These are phyloP conservation scores for Entophlyctis luteolus DNA, from an alignment of 192 early-diverging fungal genomes.

Conservation along the genomic window DNA sequence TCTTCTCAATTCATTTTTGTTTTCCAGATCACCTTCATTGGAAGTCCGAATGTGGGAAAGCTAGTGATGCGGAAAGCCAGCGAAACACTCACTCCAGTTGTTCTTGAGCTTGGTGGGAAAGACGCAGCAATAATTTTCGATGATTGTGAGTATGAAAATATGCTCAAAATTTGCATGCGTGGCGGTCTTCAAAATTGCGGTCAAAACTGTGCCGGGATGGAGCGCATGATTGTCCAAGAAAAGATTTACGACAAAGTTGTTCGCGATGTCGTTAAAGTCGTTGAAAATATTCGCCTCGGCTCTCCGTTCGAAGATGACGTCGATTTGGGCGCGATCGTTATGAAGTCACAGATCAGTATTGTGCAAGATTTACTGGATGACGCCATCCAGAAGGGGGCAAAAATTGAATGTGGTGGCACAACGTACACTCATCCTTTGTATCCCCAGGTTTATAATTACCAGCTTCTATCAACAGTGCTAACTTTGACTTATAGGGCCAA, in stretches of 20 bases:
- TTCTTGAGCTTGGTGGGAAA: conserved; percentile 89
- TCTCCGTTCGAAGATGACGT: conserved; percentile 63
- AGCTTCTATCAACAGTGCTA: not conserved
- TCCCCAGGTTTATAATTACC: conserved; percentile 34
- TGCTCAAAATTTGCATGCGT: conserved; percentile 72
- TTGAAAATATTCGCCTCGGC: conserved; percentile 65
- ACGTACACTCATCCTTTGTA: conserved; percentile 65
- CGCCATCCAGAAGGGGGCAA: conserved; percentile 74
- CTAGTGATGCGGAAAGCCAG: conserved; percentile 71
- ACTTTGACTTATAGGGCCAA: conserved; percentile 48
- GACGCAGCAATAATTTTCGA: conserved; percentile 78
- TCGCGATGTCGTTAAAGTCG: conserved; percentile 52
- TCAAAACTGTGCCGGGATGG: conserved; percentile 77
- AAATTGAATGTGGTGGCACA: conserved; percentile 65
- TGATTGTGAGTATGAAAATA: conserved; percentile 65
- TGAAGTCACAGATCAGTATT: conserved; percentile 56
- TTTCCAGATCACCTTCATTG: conserved; percentile 83
- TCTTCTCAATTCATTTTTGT: conserved; percentile 27
- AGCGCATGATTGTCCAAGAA: conserved; percentile 75
- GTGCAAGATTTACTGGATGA: conserved; percentile 69
- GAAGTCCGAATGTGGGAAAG: conserved; percentile 77
- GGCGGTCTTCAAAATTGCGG: conserved; percentile 83
- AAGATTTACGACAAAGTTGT: conserved; percentile 67
- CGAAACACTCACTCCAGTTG: conserved; percentile 68
- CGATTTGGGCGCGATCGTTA: conserved; percentile 83